Evolutionary conservation across 1,284 basidiomycete genomes (phyloP), one percentile per base, ranked within the genome.

Genomic region (Fomitopsis palustris): DNA sequence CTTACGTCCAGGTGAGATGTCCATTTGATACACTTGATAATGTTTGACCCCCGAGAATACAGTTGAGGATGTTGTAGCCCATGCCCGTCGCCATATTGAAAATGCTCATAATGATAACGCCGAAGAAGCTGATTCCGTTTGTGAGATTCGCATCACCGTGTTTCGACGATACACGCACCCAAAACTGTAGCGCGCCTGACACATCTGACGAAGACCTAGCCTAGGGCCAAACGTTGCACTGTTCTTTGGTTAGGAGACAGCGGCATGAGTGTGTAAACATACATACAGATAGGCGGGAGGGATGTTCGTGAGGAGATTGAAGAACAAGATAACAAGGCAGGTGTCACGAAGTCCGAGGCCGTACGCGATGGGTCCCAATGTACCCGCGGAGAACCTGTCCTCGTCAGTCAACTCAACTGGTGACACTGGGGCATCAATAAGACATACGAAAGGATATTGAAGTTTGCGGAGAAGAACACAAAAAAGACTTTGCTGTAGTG

Each of bases 181-280:
- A 69, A 93, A 92, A 38, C 84, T 87, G 72, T 88, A 91, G 25
- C 90, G 78, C 6, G 93, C 86, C 60, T 87, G 83, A 21, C 92
- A 85, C 90, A 95, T 93, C 67, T 95, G 93, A n/a, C 93, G 82
- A 76, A 95, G 82, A 9, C 93, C 94, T 0, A 90, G 78, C 70
- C 86, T 88, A 0, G 92, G 89, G n/a, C 94, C 93, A 84, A 91
- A 94, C 41, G 88, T 92, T 14, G 87, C 80, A 55, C 90, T 92
- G 55, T n/a, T 47, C 7, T 35, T 58, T 12, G 45, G 3, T 42
- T 7, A 49, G 39, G 17, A 5, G 19, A 33, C 8, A 19, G 9
- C 2, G 29, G 45, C 39, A 41, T 53, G 41, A 58, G 58, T 23
- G 58, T 37, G 27, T 17, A 56, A 56, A 41, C 45, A 56, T 12